Evolutionary conservation across 2,329 filamentous ascomycete species (phyloP).

Genomic region (Fusarium sp.): DNA sequence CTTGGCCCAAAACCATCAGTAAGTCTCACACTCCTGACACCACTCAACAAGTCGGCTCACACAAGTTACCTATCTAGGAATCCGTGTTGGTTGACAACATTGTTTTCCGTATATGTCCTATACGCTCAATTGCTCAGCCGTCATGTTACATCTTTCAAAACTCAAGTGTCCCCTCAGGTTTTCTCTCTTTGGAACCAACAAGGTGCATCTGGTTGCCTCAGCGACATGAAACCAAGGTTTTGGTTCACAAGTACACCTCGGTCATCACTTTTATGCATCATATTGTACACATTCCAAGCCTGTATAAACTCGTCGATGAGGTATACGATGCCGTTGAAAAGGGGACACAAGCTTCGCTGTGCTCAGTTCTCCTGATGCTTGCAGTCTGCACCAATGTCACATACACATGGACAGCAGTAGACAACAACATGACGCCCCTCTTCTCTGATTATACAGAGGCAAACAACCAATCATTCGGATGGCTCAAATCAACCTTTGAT

Average conservation of each 20-base stretch:
- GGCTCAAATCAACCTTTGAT: conserved; percentile 49
- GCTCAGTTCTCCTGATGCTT: conserved; percentile 43
- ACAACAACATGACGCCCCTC: conserved; percentile 41
- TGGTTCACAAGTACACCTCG: conserved; percentile 45
- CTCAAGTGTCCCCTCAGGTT: conserved; percentile 29
- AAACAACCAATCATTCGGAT: conserved; percentile 43
- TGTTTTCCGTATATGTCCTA: conserved; percentile 47
- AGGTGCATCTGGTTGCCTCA: conserved; percentile 49
- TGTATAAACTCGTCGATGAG: conserved; percentile 43
- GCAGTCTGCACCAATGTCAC: conserved; percentile 45
- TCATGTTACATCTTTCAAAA: conserved; percentile 47
- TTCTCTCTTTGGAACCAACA: conserved; percentile 42
- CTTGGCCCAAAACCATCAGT: conserved; percentile 45
- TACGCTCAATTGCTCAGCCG: conserved; percentile 45
- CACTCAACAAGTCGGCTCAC: not conserved
- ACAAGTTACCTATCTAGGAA: conserved; percentile 34
- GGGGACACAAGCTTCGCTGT: conserved; percentile 34
- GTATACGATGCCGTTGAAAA: conserved; percentile 45
- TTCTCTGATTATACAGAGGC: conserved; percentile 43
- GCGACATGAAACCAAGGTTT: conserved; percentile 44
- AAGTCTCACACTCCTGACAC: conserved; percentile 11
- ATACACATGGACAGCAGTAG: conserved; percentile 44
- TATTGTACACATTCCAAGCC: conserved; percentile 44
- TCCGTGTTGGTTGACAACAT: conserved; percentile 45
- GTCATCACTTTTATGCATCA: conserved; percentile 47